Percentiles rank a stretch among this genome's conserved stretches.
These are phyloP conservation scores for Ogataea glucozyma DNA, from an alignment of 805 yeast genomes.

Conservation along the genomic window DNA sequence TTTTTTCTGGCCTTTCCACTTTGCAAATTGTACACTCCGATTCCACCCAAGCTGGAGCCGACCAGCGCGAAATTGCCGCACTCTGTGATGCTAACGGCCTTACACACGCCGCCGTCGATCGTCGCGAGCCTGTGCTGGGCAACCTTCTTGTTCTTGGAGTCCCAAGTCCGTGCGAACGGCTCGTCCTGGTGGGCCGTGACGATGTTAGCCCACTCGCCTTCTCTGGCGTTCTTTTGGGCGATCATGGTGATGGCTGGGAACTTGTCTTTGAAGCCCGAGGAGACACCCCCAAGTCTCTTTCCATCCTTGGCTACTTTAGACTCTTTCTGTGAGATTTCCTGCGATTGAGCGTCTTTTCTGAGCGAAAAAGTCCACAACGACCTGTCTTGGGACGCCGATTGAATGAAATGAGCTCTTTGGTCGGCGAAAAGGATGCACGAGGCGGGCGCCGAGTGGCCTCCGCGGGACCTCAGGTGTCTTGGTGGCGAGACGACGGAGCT, in stretches of 20 bases:
- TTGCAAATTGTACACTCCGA: slow-evolving; percentile 86
- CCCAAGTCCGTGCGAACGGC: slow-evolving; percentile 88
- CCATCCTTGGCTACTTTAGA: slow-evolving; percentile 42
- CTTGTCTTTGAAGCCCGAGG: slow-evolving; percentile 57
- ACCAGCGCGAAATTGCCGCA: slow-evolving; percentile 96
- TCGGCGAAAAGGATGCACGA: slow-evolving; percentile 71
- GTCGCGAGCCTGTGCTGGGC: slow-evolving; percentile 74
- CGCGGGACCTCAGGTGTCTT: slow-evolving; percentile 86
- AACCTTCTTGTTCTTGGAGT: slow-evolving; percentile 70
- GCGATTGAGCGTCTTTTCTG: slow-evolving; percentile 95
- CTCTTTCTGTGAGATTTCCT: slow-evolving; percentile 81
- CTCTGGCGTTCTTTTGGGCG: slow-evolving; percentile 71
- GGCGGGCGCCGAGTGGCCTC: slow-evolving; percentile 97
- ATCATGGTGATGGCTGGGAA: slow-evolving; percentile 74
- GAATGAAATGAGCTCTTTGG: slow-evolving; percentile 72
- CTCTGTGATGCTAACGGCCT: slow-evolving; percentile 74
- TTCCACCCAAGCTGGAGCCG: slow-evolving; percentile 84
- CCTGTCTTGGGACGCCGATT: slow-evolving; percentile 84
- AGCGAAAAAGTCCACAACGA: slow-evolving; percentile 90
- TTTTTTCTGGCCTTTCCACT: slow-evolving; percentile 80
- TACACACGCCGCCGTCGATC: slow-evolving; percentile 75
- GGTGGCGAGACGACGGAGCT: slow-evolving; percentile 80
- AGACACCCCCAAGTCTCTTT: slow-evolving; percentile 55
- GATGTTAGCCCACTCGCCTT: slow-evolving; percentile 92
- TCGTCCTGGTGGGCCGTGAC: slow-evolving; percentile 87